Evolutionary conservation across 129 eudicot species (phyloP), one percentile per base, ranked within the genome.

Genomic region (Escallonia rubra): DNA sequence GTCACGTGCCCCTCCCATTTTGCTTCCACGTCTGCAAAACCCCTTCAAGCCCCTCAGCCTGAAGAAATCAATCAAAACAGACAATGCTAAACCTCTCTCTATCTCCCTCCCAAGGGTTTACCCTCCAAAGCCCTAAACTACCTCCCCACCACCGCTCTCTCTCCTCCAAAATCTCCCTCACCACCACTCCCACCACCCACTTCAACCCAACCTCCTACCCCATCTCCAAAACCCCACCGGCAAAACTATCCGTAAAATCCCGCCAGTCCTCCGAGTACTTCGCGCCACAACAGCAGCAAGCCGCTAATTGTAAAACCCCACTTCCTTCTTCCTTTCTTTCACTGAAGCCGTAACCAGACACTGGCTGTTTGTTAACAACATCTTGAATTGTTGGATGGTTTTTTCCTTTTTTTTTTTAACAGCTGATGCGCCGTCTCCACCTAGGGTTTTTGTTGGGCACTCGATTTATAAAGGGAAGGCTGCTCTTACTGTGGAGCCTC

Each of bases 401-500:
- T 59, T 4, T 59, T 23, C 5, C 12, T 23, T 34, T 68, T 23
- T 1, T 56, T 1, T 10, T 55, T 43, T 56, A 68, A 44, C 63
- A 14, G 57, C 54, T 68, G 64, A 44, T 16, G 4, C 76, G 50
- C 48, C 76, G 54, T 67, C 42, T 16, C 68, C 82, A n/a, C 90
- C 94, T 1, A 88, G 80, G 87, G 89, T 88, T 34, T 83, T 81
- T 70, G 89, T 88, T 64, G 89, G 89, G 43, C 86, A 86, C 78
- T 81, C 91, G 1, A 73, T 92, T 59, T 92, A 88, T 63, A 92
- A 92, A 84, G 98, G 91, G 64, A 89, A 86, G 74, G 96, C 98
- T 68, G 98, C 82, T 66, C 87, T 92, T 61, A 64, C 82, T 1
- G 87, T 92, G 56, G 96, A 80, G 65, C 98, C 98, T 45, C 79